Evolutionary conservation across 768 basidiomycete genomes (phyloP).

Genomic region (Tulasnella sp.): DNA sequence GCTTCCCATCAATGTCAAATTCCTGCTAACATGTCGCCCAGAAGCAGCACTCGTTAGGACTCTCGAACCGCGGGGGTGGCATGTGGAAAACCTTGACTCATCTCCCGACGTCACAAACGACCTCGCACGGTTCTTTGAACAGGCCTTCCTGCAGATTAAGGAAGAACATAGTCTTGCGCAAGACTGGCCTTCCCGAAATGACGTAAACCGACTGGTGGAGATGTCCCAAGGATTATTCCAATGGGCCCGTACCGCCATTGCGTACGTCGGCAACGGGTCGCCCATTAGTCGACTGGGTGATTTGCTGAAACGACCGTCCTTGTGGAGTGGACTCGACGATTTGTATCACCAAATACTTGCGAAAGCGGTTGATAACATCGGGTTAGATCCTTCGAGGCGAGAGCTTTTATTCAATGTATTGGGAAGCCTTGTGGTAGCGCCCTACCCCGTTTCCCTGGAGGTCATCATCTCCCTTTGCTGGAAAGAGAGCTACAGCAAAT

Average conservation of each 20-base stretch:
- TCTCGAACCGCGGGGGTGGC: background rate
- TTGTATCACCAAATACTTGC: background rate
- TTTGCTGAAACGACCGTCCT: background rate
- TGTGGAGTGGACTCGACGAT: background rate
- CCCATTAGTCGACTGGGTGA: background rate
- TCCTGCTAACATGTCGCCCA: background rate
- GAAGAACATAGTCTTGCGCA: background rate
- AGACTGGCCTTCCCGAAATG: background rate
- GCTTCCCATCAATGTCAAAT: background rate
- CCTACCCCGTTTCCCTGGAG: background rate
- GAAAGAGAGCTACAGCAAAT: background rate
- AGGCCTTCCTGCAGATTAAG: background rate
- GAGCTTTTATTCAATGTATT: background rate
- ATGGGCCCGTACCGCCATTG: background rate
- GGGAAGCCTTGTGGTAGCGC: background rate
- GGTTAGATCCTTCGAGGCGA: background rate
- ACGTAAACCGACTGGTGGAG: background rate
- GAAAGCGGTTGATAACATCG: background rate
- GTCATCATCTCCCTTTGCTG: background rate
- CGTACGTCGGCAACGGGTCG: background rate
- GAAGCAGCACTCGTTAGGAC: background rate
- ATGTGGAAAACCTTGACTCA: background rate
- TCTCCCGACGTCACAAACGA: background rate
- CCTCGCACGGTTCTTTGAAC: background rate
- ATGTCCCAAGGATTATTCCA: background rate